Base-by-base conservation (phyloP, 2,329 filamentous ascomycete genomes). In the Monosporascus sp. region DNA sequence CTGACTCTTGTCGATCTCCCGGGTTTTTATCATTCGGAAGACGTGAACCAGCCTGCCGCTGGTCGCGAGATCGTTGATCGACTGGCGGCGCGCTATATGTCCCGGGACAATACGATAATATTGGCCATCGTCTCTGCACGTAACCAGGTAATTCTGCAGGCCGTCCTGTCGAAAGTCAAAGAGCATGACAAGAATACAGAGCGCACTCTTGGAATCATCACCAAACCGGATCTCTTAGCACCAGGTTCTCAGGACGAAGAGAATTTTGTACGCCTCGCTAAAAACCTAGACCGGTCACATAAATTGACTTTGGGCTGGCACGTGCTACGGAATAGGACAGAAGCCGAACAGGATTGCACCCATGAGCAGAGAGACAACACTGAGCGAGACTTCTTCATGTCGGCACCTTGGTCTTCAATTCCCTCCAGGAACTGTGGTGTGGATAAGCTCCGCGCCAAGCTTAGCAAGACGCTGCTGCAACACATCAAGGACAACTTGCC, bases 161-260 rank as follows among this genome's bases (percentile, higher is more conserved):
- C 68, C 5, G 74, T 86, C 5, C 64, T 82, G 0, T 65, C 73
- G 0, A 68, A 74, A 14, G 74, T 72, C 3, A 68, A 70, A 19
- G 60, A 68, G 16, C 61, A 76, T 31, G 79, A 84, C 56, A 67
- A 68, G 1, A 58, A 69, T 1, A 69, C 72, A 16, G 56, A 65
- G 2, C 74, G 81, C 2, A 85, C 81, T 0, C 65, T 85, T 0
- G 78, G 81, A 0, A 75, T 85, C 52, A 75, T 85, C 52, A 85
- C 81, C 0, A 82, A 84, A 59, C 77, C 78, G 0, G 80, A 84
- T 55, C 63, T 66, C 3, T 63, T 78, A 0, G 60, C 59, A 0
- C 50, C 65, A 0, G 72, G 70, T 1, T 72, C 71, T 0, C 64
- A 67, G 0, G 71, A 73, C 5, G 74, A 81, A 53, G 56, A 52